These are phyloP conservation scores for Cucumis cinereus DNA, from an alignment of 306 rosid species.

Conservation along the genomic window DNA sequence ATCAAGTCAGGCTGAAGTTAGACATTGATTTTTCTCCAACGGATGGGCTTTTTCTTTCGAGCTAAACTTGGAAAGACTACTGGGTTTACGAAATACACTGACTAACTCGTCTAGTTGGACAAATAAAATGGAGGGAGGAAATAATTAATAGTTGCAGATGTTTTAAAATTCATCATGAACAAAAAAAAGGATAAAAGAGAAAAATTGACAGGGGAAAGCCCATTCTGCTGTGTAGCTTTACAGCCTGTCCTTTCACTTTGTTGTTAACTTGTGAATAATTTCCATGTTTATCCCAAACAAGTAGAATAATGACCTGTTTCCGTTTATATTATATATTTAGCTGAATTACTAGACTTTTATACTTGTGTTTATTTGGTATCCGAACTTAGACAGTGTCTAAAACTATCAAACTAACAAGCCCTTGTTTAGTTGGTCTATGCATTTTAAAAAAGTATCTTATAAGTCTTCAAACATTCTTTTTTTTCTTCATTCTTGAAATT, in stretches of 20 bases:
- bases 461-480: too few relatives aligned
- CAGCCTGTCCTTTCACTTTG: slow-evolving; percentile 1
- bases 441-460: too few relatives aligned
- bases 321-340: background rate
- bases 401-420: too few relatives aligned
- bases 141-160: background rate
- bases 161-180: background rate
- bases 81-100: background rate
- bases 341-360: too few relatives aligned
- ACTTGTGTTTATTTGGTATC: too few relatives aligned
- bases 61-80: background rate
- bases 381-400: too few relatives aligned
- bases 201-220: background rate
- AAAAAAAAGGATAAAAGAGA: background rate
- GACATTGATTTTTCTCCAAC: background rate
- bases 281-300: background rate
- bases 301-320: background rate
- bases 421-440: too few relatives aligned
- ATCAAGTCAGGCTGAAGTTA: too few relatives aligned
- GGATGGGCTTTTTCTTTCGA: background rate
- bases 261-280: background rate
- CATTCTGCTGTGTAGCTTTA: background rate
- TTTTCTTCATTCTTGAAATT: too few relatives aligned
- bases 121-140: background rate
- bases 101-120: background rate